Evolutionary conservation across 192 early-diverging fungal species (phyloP).

Genomic region (Rhizophagus sp.): DNA sequence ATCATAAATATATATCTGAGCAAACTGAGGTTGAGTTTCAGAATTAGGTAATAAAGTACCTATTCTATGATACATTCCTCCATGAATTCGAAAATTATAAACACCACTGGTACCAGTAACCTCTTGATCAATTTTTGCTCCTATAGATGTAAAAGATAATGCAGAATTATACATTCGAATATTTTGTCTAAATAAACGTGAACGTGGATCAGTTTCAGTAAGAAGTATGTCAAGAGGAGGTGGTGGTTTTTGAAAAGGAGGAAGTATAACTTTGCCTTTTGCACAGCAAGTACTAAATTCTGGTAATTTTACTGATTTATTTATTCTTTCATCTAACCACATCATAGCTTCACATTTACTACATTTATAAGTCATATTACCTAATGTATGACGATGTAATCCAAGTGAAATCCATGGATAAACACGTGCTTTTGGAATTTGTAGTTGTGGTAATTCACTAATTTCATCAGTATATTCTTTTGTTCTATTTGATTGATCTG

Average conservation of each 20-base stretch:
- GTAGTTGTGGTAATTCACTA: no score
- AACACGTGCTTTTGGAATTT: no score
- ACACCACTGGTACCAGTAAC: slow-evolving; percentile 9
- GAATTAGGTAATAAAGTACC: slow-evolving; percentile 8
- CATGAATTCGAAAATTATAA: slow-evolving; percentile 32
- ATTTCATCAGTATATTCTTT: no score
- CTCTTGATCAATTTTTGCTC: slow-evolving; percentile 13
- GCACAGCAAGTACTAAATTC: slow-evolving; percentile 12
- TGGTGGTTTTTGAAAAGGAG: background rate
- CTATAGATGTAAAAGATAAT: slow-evolving; percentile 38
- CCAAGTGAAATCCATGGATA: no score
- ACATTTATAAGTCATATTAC: slow-evolving; percentile 3
- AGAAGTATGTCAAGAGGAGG: background rate
- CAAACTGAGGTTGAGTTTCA: slow-evolving; percentile 5
- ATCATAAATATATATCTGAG: slow-evolving; percentile 29
- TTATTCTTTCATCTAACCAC: no score
- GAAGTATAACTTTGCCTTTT: slow-evolving; percentile 15
- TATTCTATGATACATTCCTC: no score
- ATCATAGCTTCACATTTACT: background rate
- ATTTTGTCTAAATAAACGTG: slow-evolving; percentile 12
- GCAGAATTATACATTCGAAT: slow-evolving; percentile 34
- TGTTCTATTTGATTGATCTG: no score
- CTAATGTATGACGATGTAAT: background rate
- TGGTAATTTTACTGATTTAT: background rate
- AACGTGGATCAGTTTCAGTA: background rate